Evolutionary conservation across 1,284 basidiomycete genomes (phyloP), one percentile per base, ranked within the genome.

Genomic region (Sporisorium scitamineum): DNA sequence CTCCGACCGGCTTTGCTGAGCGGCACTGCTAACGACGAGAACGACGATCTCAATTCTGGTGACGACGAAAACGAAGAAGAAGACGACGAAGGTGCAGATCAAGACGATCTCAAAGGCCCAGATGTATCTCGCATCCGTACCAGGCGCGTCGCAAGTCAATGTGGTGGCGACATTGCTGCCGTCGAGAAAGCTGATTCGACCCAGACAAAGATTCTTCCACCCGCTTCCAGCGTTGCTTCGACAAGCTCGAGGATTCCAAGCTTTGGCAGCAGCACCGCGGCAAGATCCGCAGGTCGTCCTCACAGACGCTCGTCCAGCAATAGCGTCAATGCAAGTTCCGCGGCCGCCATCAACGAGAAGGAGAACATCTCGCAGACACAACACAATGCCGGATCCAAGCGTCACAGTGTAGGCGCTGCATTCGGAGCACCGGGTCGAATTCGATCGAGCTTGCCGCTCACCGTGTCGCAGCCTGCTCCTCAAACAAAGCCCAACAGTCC

Each of bases 61-160:
- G 29, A 37, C 5, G 53, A 47, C 24, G 54, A 51, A 1, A 37
- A 56, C 13, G 53, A 52, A 7, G 44, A 60, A 5, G 50, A 61
- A 5, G 59, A 68, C 3, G 57, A 55, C 5, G 53, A 48, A 5
- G 58, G 57, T 1, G 54, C 39, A 1, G 57, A 60, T 26, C 32
- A 60, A 8, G 62, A 45, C 5, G 68, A 18, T 2, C 34, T 60
- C 2, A 61, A 73, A 37, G 70, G 61, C 5, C 61, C 62, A 5
- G 66, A 74, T 32, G 66, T 74, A 4, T 74, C 71, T 16, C 53
- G 62, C 24, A 74, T 74, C 20, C 56, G 62, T 5, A 65, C 71
- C 5, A 60, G 39, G 32, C 57, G 54, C 20, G 6, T 47, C 5
- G 29, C 26, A n/a, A 37, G 32, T 37, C 51, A 47, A 8, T 22